Evolutionary conservation across 2,329 filamentous ascomycete species (phyloP), one percentile per base, ranked within the genome.

Genomic region (Penicillium crustosum): DNA sequence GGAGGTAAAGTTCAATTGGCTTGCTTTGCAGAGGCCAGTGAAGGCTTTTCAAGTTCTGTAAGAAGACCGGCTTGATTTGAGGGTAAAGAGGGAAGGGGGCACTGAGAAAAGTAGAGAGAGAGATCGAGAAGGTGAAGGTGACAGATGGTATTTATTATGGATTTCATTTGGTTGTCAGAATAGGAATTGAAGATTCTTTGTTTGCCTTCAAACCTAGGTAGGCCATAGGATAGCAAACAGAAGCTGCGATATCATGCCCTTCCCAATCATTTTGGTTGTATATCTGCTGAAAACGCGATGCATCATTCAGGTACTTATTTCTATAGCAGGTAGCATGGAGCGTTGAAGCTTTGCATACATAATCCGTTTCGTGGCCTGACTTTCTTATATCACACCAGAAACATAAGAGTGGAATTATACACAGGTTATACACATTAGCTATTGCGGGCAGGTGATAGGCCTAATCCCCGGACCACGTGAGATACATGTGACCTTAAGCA

Each of bases 391-490:
- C 36, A 17, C 17, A 15, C 19, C 4, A 19, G 13, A 7, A 38
- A 19, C 21, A 29, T 6, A 21, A 41, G 12, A 19, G 33, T 50
- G 25, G n/a, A 21, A 31, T 13, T 31, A 31, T 31, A 31, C 12
- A 15, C 31, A 6, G 31, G 12, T 8, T 41, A 19, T 29, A 35
- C 19, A 23, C 42, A 55, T 45, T 38, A 52, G 33, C 48, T 53
- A 57, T 53, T 52, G 41, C 48, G 33, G 49, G 41, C 33, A 27
- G 49, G 39, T 53, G 35, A 57, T 57, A 47, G 49, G 55, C 43
- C 42, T 27, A 43, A 39, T 29, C 41, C 27, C 33, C 42, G 10
- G 19, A 33, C 5, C 55, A 57, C 55, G 55, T 57, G 55, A 57
- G 15, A 1, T 2, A 1, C 49, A 45, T 48, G 49, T 52, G 49